Percentiles rank a stretch among this genome's conserved stretches.
phyloP scores from a whole-genome alignment of 2,329 filamentous ascomycete genomes.

The Diaporthe destruens region DNA sequence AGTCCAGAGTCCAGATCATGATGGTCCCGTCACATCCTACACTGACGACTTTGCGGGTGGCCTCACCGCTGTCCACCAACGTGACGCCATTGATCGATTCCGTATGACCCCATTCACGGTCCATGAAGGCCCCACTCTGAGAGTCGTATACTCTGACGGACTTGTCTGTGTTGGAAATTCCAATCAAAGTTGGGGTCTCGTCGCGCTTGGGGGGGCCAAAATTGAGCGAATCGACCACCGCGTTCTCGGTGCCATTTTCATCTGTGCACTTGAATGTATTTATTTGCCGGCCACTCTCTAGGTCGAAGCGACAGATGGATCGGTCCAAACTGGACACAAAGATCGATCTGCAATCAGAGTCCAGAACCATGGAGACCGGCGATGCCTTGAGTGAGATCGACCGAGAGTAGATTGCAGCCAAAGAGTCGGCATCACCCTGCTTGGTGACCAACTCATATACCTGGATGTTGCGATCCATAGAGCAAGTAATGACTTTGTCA shows the following conservation, averaged over 20 bases:
- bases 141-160: constrained; percentile 91
- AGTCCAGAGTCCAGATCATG: constrained; percentile 79
- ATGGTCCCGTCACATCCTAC: constrained; percentile 85
- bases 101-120: constrained; percentile 94
- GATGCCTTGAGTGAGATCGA: constrained; percentile 88
- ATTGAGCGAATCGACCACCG: constrained; percentile 83
- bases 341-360: constrained; percentile 69
- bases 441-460: constrained; percentile 82
- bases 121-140: constrained; percentile 80
- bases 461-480: constrained; percentile 87
- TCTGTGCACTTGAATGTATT: constrained; percentile 87
- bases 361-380: constrained; percentile 84
- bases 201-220: constrained; percentile 66
- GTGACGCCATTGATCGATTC: constrained; percentile 91
- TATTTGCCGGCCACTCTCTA: constrained; percentile 76
- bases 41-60: constrained; percentile 73
- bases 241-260: constrained; percentile 82
- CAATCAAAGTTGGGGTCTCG: constrained; percentile 77
- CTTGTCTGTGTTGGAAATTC: constrained; percentile 95
- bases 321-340: constrained; percentile 73
- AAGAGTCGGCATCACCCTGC: constrained; percentile 71
- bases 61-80: constrained; percentile 72
- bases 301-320: constrained; percentile 70
- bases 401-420: constrained; percentile 82
- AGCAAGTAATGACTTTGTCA: constrained; percentile 85